Conservation (phyloP, 306 rosid species). For the Alnus rubra region DNA sequence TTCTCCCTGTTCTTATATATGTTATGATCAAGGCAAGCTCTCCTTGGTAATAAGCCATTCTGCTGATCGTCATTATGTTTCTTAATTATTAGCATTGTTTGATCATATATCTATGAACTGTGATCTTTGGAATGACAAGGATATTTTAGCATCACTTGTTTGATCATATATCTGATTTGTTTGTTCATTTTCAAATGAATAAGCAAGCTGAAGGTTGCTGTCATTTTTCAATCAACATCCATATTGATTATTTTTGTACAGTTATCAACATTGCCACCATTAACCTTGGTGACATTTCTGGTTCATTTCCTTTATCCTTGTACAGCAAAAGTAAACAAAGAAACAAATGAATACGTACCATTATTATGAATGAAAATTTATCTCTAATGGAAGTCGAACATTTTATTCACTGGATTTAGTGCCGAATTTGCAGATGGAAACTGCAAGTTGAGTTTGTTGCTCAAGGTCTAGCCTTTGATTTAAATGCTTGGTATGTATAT, state of each 20-base stretch:
- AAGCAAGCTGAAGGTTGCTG: neutral
- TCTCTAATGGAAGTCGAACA: neutral
- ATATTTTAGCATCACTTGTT: neutral
- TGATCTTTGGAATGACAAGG: neutral
- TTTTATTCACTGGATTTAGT: neutral
- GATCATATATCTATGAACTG: neutral
- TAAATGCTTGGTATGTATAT: neutral
- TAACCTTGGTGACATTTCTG: neutral
- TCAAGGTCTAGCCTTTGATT: neutral
- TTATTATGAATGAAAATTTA: neutral
- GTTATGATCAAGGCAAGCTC: conserved; percentile 83
- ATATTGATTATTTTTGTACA: neutral
- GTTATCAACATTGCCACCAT: neutral
- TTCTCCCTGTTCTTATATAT: conserved; percentile 77
- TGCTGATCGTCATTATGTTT: conserved; percentile 24
- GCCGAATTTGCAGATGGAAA: neutral
- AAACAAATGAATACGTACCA: neutral
- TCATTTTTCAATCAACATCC: neutral
- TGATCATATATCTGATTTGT: neutral
- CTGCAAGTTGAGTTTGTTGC: neutral
- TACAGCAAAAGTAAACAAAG: neutral
- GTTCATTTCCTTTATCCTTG: neutral
- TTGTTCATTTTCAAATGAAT: neutral
- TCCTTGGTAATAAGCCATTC: conserved; percentile 62
- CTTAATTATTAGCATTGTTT: neutral